A percentile compares a stretch with the other conserved stretches of the same genome.
phyloP scores from a whole-genome alignment of 139 green algal species.

The Tetradesmus obliquus region DNA sequence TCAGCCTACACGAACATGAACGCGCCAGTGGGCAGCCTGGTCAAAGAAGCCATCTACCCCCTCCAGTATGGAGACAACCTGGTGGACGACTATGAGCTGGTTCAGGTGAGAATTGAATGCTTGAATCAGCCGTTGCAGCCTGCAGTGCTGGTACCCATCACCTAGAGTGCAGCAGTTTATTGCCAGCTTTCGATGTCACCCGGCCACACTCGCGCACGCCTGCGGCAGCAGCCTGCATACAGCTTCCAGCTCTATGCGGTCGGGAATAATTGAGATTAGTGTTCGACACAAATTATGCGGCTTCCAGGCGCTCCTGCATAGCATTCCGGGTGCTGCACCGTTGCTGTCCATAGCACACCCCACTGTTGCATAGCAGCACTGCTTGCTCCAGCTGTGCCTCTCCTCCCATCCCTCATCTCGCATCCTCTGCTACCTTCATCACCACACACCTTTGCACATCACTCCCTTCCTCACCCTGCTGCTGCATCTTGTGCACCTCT shows the following conservation, averaged over 20 bases:
- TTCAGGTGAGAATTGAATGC: not conserved
- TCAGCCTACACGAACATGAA: slow-evolving; percentile 59
- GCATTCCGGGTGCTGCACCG: not conserved
- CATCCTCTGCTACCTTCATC: not conserved
- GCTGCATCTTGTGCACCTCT: not conserved
- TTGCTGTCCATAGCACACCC: not conserved
- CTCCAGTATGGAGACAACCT: slow-evolving; percentile 60
- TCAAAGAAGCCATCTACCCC: slow-evolving; percentile 63
- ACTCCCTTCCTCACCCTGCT: not conserved
- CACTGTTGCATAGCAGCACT: not conserved
- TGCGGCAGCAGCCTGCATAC: not conserved
- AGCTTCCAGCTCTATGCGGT: not conserved
- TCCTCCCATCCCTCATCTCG: not conserved
- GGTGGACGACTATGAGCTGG: slow-evolving; percentile 33
- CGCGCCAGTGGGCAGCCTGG: slow-evolving; percentile 38
- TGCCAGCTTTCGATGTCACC: not conserved
- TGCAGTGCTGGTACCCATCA: not conserved
- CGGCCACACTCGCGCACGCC: not conserved
- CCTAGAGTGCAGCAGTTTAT: not conserved
- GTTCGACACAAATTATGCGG: too few species aligned
- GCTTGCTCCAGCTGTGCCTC: not conserved
- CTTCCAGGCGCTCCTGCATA: not conserved
- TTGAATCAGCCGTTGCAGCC: not conserved
- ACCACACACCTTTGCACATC: not conserved
- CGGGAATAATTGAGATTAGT: too few species aligned